These are phyloP conservation scores for Tolypocladium endophyticum DNA, from an alignment of 2,329 filamentous ascomycete genomes.

Conservation along the genomic window DNA sequence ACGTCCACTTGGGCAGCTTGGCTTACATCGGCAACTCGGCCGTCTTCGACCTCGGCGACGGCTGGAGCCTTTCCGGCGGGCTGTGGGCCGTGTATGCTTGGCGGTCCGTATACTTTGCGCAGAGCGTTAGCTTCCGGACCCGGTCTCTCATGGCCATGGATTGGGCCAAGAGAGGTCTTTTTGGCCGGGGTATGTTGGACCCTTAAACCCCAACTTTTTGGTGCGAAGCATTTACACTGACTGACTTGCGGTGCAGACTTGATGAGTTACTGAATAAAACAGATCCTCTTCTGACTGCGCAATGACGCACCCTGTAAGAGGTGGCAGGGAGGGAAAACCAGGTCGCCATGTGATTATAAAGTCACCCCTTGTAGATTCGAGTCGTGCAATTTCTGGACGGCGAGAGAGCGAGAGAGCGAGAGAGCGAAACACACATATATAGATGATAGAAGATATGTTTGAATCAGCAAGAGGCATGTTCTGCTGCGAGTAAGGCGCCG, in stretches of 20 bases:
- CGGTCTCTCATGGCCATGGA: slow-evolving; percentile 90
- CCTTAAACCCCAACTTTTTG: background rate
- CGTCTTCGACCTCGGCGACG: slow-evolving; percentile 78
- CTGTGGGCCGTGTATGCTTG: slow-evolving; percentile 91
- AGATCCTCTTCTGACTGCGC: background rate
- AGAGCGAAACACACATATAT: no score
- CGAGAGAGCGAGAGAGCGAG: no score
- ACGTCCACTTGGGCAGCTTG: slow-evolving; percentile 80
- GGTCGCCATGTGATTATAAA: background rate
- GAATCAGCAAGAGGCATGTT: background rate
- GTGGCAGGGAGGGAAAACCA: background rate
- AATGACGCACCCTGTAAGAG: background rate
- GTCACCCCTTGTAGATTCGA: background rate
- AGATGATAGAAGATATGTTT: background rate
- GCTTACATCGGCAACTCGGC: slow-evolving; percentile 96
- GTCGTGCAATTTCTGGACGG: background rate
- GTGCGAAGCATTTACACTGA: background rate
- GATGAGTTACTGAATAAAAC: slow-evolving; percentile 34
- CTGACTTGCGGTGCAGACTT: slow-evolving; percentile 27
- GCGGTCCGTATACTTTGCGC: slow-evolving; percentile 93
- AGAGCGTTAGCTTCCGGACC: slow-evolving; percentile 89
- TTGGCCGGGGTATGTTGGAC: slow-evolving; percentile 74
- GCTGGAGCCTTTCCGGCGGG: slow-evolving; percentile 69
- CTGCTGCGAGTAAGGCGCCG: background rate
- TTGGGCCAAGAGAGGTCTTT: slow-evolving; percentile 92